phyloP scores from a whole-genome alignment of 768 basidiomycete species.

The Tulasnella sp. region DNA sequence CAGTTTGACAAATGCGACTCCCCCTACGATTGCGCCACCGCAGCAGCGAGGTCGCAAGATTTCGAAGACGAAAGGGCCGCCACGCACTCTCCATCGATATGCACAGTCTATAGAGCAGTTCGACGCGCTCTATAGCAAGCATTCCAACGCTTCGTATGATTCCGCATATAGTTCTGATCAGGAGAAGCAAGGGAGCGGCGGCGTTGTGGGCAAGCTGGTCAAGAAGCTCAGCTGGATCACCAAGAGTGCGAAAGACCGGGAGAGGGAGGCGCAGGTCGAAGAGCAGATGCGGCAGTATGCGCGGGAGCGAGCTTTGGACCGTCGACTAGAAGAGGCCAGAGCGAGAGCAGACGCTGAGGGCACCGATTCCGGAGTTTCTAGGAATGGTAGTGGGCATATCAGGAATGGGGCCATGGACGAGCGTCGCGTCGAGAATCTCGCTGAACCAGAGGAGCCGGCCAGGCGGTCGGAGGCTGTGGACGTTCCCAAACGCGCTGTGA shows the following conservation, averaged over 20 bases:
- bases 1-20: neutral
- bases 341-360: neutral
- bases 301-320: conserved; percentile 9
- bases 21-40: neutral
- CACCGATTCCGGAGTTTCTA: no score
- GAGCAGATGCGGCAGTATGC: conserved; percentile 8
- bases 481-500: neutral
- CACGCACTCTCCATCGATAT: conserved; percentile 1
- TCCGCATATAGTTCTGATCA: neutral
- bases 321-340: conserved; percentile 4
- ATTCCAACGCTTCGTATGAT: neutral
- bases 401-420: no score
- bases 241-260: conserved; percentile 4
- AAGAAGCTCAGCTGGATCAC: conserved; percentile 16
- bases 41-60: conserved; percentile 3
- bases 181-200: neutral
- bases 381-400: no score
- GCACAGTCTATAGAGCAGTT: neutral
- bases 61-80: neutral
- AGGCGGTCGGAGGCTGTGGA: neutral
- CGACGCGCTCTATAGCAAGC: neutral
- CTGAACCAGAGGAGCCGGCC: neutral
- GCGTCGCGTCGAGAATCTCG: neutral
- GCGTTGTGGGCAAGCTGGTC: conserved; percentile 5
- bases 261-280: conserved; percentile 11